Conservation (phyloP, 306 rosid species). For the Bauhinia variegata region DNA sequence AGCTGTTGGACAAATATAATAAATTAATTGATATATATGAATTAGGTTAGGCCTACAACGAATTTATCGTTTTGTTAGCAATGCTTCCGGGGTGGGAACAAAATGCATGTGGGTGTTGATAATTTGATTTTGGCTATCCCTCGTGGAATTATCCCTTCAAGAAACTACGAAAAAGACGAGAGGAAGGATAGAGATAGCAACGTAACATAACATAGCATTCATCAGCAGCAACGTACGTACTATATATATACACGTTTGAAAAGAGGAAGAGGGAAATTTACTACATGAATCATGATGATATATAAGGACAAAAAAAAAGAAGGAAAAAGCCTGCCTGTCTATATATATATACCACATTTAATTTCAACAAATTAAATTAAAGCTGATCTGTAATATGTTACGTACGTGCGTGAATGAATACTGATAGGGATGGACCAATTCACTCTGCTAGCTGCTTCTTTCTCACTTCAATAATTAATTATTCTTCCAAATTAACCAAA, state of each 20-base stretch:
- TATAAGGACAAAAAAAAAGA: too few relatives aligned
- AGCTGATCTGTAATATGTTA: neutral
- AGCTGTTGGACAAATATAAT: conserved; percentile 35
- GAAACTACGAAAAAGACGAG: conserved; percentile 32
- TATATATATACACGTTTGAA: too few relatives aligned
- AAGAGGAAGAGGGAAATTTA: too few relatives aligned
- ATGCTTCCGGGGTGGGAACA: conserved; percentile 59
- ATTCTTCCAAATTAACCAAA: conserved; percentile 4
- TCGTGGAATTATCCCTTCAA: conserved; percentile 17
- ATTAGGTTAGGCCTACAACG: conserved; percentile 11
- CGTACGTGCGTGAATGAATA: too few relatives aligned
- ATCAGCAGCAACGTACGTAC: neutral
- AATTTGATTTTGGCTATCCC: conserved; percentile 25
- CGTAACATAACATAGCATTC: conserved; percentile 28
- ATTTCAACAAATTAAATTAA: too few relatives aligned
- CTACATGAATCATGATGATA: too few relatives aligned
- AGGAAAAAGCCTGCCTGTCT: conserved; percentile 1
- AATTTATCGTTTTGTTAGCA: conserved; percentile 48
- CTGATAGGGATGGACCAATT: conserved; percentile 21
- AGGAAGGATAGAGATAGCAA: conserved; percentile 43
- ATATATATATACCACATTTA: neutral
- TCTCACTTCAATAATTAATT: conserved; percentile 2
- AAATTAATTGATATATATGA: conserved; percentile 30
- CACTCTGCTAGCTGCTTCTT: neutral
- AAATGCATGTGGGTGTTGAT: conserved; percentile 55